Conservation (phyloP, 352 stramenopile genomes). For the Chrysophaeum taylorii region DNA sequence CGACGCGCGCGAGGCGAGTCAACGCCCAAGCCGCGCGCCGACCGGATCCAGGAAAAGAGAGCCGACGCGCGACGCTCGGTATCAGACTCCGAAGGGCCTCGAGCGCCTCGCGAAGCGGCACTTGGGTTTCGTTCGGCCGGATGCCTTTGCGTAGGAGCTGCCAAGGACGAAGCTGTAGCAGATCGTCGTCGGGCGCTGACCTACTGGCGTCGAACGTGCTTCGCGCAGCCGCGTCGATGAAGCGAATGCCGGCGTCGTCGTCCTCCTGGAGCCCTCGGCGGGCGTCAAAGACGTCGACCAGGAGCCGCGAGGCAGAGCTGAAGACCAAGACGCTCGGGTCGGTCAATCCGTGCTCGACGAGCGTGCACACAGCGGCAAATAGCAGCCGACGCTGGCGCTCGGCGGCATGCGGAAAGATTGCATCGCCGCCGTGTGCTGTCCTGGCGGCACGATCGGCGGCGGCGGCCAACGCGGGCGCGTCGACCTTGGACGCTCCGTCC, state of each 20-base stretch:
- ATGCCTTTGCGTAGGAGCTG: background rate
- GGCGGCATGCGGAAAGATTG: too few species aligned
- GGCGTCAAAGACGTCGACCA: background rate
- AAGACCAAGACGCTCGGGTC: background rate
- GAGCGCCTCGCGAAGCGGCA: background rate
- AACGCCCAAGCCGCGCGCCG: background rate
- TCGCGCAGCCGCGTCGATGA: constrained; percentile 4
- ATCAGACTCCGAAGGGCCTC: background rate
- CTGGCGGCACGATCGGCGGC: too few species aligned
- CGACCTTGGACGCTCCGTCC: constrained; percentile 1
- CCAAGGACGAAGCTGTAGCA: background rate
- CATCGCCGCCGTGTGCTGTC: too few species aligned
- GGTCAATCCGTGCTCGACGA: background rate
- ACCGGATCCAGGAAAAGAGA: background rate
- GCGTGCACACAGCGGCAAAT: background rate
- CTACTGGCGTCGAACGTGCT: background rate
- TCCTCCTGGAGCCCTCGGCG: background rate
- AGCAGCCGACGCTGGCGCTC: background rate
- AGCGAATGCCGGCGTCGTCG: background rate
- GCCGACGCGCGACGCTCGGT: background rate
- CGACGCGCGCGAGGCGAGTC: background rate
- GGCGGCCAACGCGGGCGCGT: background rate
- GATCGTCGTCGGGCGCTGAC: background rate
- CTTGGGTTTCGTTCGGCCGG: background rate
- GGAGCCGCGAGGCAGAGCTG: background rate